A percentile compares a stretch with the other conserved stretches of the same genome.
These are phyloP conservation scores for Dipodascus geniculatus DNA, from an alignment of 805 yeast species.

Conservation along the genomic window DNA sequence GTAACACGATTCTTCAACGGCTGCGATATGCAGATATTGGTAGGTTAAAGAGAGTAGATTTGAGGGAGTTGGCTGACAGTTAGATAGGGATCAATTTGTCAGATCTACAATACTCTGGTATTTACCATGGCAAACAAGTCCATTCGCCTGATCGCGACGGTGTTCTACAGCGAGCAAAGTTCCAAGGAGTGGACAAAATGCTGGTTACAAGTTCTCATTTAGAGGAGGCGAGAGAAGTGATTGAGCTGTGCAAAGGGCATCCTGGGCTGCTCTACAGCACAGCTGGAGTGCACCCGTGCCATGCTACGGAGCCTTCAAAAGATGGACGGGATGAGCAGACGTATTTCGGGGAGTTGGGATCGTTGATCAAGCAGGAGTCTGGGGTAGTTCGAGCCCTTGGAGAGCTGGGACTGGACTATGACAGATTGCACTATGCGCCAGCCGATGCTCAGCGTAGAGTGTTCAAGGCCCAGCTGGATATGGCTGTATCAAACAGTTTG, in stretches of 20 bases:
- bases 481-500: constrained; percentile 39
- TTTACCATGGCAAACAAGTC: constrained; percentile 54
- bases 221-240: constrained; percentile 50
- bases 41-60: not conserved
- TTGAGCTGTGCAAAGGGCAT: constrained; percentile 38
- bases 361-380: constrained; percentile 28
- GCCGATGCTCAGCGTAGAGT: constrained; percentile 52
- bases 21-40: constrained; percentile 4
- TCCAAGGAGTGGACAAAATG: constrained; percentile 53
- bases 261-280: constrained; percentile 43
- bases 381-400: constrained; percentile 76
- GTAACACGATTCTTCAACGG: not conserved
- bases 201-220: constrained; percentile 78
- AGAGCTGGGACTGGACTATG: constrained; percentile 92
- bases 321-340: constrained; percentile 18
- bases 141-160: constrained; percentile 58
- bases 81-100: constrained; percentile 69
- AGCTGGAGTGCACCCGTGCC: constrained; percentile 93
- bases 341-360: not conserved
- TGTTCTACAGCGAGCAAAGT: constrained; percentile 56
- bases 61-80: constrained; percentile 21
- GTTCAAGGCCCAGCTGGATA: constrained; percentile 63
- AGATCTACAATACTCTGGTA: constrained; percentile 79
- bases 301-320: constrained; percentile 44
- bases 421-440: constrained; percentile 67